A percentile compares a stretch with the other conserved stretches of the same genome.
These are phyloP conservation scores for Luffa acutangula DNA, from an alignment of 306 rosid species.

Conservation along the genomic window DNA sequence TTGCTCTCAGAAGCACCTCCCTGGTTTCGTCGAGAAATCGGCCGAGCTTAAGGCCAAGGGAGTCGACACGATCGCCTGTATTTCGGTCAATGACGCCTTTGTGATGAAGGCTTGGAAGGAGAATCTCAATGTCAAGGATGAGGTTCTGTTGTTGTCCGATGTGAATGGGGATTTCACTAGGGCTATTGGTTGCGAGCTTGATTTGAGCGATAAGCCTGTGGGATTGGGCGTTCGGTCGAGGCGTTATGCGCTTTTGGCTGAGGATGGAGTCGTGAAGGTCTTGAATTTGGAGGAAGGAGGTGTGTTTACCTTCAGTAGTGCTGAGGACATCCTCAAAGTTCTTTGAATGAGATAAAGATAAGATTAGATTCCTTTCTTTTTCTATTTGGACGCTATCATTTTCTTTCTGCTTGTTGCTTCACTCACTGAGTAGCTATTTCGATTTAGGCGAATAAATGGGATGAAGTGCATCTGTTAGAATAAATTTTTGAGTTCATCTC, in stretches of 20 bases:
- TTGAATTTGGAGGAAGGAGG: constrained; percentile 99
- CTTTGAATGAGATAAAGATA: constrained; percentile 23
- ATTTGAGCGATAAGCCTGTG: constrained; percentile 85
- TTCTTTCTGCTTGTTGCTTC: background rate
- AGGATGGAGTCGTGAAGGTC: constrained; percentile 81
- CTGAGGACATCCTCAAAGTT: constrained; percentile 64
- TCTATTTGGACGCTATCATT: background rate
- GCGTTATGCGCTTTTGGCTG: constrained; percentile 74
- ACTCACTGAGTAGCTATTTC: background rate
- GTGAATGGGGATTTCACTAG: constrained; percentile 79
- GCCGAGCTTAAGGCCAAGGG: constrained; percentile 67
- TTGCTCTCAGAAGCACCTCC: constrained; percentile 93
- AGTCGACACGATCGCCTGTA: constrained; percentile 74
- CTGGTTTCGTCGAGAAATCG: constrained; percentile 79
- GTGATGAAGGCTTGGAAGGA: constrained; percentile 93
- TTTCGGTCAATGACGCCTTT: constrained; percentile 86
- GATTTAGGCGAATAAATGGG: background rate
- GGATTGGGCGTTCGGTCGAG: constrained; percentile 90
- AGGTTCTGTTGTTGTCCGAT: constrained; percentile 61
- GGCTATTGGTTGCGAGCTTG: constrained; percentile 74
- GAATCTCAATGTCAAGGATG: constrained; percentile 51
- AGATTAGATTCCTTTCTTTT: background rate
- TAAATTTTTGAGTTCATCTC: background rate
- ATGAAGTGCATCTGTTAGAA: background rate
- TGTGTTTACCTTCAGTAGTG: constrained; percentile 74